These are phyloP conservation scores for Chrysanthemum lavandulifolium DNA, from an alignment of 129 eudicot species.

Conservation along the genomic window DNA sequence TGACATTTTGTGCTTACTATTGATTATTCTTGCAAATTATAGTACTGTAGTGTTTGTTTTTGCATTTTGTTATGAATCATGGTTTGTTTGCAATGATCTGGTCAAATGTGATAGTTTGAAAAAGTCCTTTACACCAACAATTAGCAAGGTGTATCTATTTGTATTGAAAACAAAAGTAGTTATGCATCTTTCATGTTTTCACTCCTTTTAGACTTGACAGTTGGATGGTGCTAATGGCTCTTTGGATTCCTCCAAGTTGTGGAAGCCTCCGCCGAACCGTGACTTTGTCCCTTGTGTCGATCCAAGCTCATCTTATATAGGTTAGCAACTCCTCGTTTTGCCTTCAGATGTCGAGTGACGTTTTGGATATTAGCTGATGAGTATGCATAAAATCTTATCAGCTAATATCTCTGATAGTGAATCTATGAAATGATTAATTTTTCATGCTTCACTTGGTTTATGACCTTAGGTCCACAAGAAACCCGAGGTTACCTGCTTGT, in stretches of 20 bases:
- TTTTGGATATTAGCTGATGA: no score
- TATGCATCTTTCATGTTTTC: slow-evolving; percentile 77
- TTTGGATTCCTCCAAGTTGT: slow-evolving; percentile 58
- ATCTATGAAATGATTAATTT: background rate
- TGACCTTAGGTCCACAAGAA: slow-evolving; percentile 61
- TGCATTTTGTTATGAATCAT: background rate
- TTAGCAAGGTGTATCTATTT: slow-evolving; percentile 18
- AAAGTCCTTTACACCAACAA: background rate
- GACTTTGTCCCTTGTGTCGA: slow-evolving; percentile 75
- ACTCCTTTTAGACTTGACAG: slow-evolving; percentile 98
- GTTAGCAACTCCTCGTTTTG: slow-evolving; percentile 36
- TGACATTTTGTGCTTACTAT: background rate
- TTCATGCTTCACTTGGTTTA: slow-evolving; percentile 5
- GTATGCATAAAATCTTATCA: no score
- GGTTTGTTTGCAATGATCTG: slow-evolving; percentile 1
- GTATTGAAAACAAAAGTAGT: slow-evolving; percentile 41
- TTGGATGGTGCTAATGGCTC: slow-evolving; percentile 66
- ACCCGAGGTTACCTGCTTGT: slow-evolving; percentile 91
- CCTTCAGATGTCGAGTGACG: background rate
- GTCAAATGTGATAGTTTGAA: slow-evolving; percentile 6
- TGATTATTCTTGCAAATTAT: background rate
- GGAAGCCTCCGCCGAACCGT: slow-evolving; percentile 90
- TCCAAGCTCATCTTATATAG: slow-evolving; percentile 51
- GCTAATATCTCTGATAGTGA: background rate
- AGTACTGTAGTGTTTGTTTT: background rate